phyloP scores from a whole-genome alignment of 1,284 basidiomycete species.

The Ganoderma resinaceum region DNA sequence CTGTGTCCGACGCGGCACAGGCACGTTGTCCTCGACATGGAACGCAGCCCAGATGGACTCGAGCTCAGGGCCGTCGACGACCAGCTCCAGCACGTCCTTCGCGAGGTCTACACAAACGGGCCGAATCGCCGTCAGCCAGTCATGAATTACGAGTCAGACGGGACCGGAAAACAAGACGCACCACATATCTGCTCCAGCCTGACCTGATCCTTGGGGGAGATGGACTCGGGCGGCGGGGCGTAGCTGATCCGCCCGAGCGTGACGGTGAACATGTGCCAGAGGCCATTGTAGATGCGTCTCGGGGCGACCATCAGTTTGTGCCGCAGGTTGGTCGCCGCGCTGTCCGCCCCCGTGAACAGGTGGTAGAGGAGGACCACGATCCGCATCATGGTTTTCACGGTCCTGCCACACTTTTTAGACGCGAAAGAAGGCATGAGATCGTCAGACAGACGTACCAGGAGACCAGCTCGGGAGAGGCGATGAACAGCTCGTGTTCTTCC shows the following conservation, averaged over 20 bases:
- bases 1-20: neutral
- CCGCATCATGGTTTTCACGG: constrained; percentile 56
- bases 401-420: constrained; percentile 43
- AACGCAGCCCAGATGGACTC: constrained; percentile 35
- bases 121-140: neutral
- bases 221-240: constrained; percentile 70
- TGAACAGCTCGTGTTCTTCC: constrained; percentile 64
- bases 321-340: constrained; percentile 54
- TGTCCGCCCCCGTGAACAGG: constrained; percentile 56
- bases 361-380: constrained; percentile 65
- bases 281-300: constrained; percentile 63
- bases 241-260: constrained; percentile 79
- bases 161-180: constrained; percentile 34
- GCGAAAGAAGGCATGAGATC: constrained; percentile 15
- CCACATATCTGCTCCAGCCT: constrained; percentile 61
- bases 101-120: constrained; percentile 31
- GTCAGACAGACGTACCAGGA: constrained; percentile 43
- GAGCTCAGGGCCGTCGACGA: constrained; percentile 38
- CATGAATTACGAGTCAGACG: neutral
- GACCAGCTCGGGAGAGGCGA: constrained; percentile 45
- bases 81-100: constrained; percentile 34
- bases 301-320: constrained; percentile 60
- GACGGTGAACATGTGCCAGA: constrained; percentile 81
- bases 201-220: constrained; percentile 50
- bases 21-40: constrained; percentile 22